Evolutionary conservation across 2,329 filamentous ascomycete genomes (phyloP), one percentile per base, ranked within the genome.

Genomic region (Monosporascus sp.): DNA sequence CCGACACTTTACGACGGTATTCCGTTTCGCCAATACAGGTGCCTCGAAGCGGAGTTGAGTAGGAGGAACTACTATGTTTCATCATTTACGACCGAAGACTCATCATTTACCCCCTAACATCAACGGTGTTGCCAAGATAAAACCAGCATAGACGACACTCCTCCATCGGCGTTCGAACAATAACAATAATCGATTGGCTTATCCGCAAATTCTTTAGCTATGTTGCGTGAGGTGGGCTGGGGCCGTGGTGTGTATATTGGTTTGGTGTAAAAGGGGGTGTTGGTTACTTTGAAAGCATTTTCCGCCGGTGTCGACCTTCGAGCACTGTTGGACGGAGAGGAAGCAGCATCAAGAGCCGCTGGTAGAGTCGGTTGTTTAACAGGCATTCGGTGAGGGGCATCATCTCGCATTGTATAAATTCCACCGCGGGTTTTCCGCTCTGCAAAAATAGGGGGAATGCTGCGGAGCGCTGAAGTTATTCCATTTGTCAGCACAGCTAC

Each of bases 81-180:
- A 57, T 51, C 58, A 62, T 63, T 57, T 58, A 35, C 56, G 44
- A 53, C 57, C 51, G 50, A 58, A 60, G 54, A 58, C 55, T 60
- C 57, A 35, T 57, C 59, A 59, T 66, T 63, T 58, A 62, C 64
- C 65, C 62, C 51, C 55, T 49, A 62, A 60, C 58, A 60, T 60
- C 62, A 31, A 50, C 57, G 66, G 65, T 64, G 65, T 68, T 68
- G 56, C 41, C 64, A 64, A 65, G 65, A 67, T 68, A 68, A 65
- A 65, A 67, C 51, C 58, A 67, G 63, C 64, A 67, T 68, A 68
- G 65, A 67, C 37, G 56, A 60, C 59, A 60, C 58, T 57, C 62
- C 54, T 60, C 58, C 53, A 63, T 60, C 63, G 63, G 64, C 60
- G 62, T 65, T 65, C 55, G 54, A 63, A 61, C 55, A 51, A 48